A percentile compares a stretch with the other conserved stretches of the same genome.
These are phyloP conservation scores for Tolypocladium guangdongense DNA, from an alignment of 2,329 filamentous ascomycete species.

Conservation along the genomic window DNA sequence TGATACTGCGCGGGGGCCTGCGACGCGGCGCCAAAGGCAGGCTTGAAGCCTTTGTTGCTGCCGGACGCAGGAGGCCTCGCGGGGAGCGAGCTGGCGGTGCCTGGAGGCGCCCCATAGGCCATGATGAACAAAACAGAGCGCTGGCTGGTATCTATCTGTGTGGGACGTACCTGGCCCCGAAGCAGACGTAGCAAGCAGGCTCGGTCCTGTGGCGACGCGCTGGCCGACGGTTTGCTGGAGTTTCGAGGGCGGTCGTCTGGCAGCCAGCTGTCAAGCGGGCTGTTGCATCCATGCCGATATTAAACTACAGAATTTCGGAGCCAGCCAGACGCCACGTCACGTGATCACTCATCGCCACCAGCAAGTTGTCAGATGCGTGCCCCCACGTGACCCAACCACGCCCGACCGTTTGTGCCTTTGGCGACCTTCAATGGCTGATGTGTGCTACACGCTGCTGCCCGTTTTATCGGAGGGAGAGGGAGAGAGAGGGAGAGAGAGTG, in stretches of 20 bases:
- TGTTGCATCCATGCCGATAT: not conserved
- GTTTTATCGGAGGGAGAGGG: not conserved
- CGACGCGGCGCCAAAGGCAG: slow-evolving; percentile 36
- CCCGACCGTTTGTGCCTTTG: no score
- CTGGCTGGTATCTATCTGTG: slow-evolving; percentile 8
- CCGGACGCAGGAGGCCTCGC: slow-evolving; percentile 59
- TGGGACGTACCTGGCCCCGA: slow-evolving; percentile 33
- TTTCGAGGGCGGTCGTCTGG: not conserved
- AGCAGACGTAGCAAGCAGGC: not conserved
- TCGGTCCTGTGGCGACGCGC: not conserved
- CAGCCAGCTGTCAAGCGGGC: not conserved
- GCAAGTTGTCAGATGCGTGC: no score
- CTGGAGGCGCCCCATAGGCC: slow-evolving; percentile 82
- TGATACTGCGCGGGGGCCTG: slow-evolving; percentile 18
- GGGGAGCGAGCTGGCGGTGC: slow-evolving; percentile 48
- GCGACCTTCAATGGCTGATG: not conserved
- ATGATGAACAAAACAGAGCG: slow-evolving; percentile 51
- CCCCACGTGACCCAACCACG: not conserved
- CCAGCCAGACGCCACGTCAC: not conserved
- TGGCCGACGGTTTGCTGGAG: not conserved
- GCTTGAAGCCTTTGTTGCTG: slow-evolving; percentile 26
- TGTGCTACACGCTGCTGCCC: not conserved
- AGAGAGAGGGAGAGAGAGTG: no score
- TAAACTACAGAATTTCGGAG: no score
- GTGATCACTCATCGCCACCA: not conserved